Evolutionary conservation across 352 stramenopile species (phyloP).

Genomic region (Plasmopara halstedii): DNA sequence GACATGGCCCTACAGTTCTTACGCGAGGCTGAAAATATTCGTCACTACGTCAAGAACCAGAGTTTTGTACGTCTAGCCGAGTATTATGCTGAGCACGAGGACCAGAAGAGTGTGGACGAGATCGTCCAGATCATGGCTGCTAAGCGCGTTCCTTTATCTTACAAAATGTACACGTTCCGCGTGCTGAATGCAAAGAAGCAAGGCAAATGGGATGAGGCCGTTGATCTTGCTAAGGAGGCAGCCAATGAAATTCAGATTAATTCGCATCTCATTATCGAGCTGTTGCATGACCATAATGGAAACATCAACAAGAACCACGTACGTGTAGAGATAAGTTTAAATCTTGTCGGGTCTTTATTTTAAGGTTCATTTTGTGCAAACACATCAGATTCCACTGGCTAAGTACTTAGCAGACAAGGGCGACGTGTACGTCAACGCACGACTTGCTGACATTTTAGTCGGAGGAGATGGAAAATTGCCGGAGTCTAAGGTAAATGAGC

Average conservation of each 20-base stretch:
- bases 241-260: conserved; percentile 66
- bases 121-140: conserved; percentile 41
- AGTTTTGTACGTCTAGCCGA: conserved; percentile 68
- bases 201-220: conserved; percentile 47
- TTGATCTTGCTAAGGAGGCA: conserved; percentile 56
- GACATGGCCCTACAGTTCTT: conserved; percentile 70
- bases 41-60: conserved; percentile 72
- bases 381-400: conserved; percentile 47
- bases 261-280: conserved; percentile 61
- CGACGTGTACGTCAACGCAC: conserved; percentile 60
- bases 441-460: conserved; percentile 50
- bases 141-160: conserved; percentile 39
- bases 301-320: conserved; percentile 50
- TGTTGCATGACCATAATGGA: conserved; percentile 59
- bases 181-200: conserved; percentile 60
- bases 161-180: conserved; percentile 74
- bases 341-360: neutral
- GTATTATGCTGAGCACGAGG: conserved; percentile 43
- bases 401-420: conserved; percentile 79
- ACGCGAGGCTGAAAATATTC: conserved; percentile 55
- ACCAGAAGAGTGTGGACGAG: conserved; percentile 55
- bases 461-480: conserved; percentile 25
- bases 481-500: conserved; percentile 16
- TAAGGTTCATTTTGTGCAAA: conserved; percentile 1
- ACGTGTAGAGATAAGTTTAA: conserved; percentile 1